Evolutionary conservation across 192 early-diverging fungal genomes (phyloP).

Genomic region (Rhizoclosmatium sp.): DNA sequence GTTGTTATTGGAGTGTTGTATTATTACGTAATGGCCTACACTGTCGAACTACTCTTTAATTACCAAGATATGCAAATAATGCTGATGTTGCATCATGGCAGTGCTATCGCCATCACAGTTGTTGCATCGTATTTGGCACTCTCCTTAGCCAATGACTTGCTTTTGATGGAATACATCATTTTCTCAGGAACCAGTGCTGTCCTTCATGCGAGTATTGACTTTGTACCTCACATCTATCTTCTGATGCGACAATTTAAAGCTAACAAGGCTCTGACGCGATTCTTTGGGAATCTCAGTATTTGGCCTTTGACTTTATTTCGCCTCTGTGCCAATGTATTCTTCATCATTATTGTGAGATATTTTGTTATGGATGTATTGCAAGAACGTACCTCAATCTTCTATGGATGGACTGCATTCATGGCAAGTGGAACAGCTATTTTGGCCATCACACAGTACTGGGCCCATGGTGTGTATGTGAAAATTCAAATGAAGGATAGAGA

Average conservation of each 20-base stretch:
- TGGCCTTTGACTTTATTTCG: background rate
- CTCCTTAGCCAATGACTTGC: background rate
- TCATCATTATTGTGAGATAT: background rate
- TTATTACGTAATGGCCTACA: background rate
- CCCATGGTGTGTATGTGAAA: background rate
- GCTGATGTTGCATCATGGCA: background rate
- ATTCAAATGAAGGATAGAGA: conserved; percentile 1
- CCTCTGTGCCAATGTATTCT: background rate
- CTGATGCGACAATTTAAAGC: background rate
- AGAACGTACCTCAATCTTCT: background rate
- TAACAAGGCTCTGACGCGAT: background rate
- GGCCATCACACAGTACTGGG: background rate
- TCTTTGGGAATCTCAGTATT: background rate
- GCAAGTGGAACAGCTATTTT: background rate
- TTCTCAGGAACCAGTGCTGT: background rate
- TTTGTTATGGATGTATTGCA: background rate
- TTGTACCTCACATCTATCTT: background rate
- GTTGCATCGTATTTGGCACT: background rate
- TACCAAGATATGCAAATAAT: background rate
- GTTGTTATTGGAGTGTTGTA: background rate
- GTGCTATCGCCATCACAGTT: background rate
- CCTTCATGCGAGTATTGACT: conserved; percentile 1
- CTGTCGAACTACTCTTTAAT: background rate
- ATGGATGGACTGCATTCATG: background rate
- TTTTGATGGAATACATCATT: background rate